These are phyloP conservation scores for Yamadazyma triangularis DNA, from an alignment of 1,139 yeast genomes.

Conservation along the genomic window DNA sequence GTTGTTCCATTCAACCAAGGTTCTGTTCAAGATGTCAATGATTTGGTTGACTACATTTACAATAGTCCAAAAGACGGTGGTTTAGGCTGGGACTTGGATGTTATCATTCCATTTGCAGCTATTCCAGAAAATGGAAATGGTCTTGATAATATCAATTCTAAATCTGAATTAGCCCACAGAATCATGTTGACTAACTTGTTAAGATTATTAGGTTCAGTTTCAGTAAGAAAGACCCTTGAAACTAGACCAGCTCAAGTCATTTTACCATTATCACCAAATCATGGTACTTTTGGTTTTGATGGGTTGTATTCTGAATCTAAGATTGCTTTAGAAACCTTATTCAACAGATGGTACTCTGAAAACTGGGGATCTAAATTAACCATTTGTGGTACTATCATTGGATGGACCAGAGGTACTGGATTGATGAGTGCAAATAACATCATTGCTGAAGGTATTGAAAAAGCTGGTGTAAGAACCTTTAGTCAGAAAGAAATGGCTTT, in stretches of 20 bases:
- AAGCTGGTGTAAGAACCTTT: constrained; percentile 94
- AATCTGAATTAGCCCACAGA: constrained; percentile 96
- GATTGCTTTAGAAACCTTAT: constrained; percentile 87
- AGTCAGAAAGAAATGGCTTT: constrained; percentile 99
- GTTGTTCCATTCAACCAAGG: constrained; percentile 99
- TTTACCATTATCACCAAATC: constrained; percentile 96
- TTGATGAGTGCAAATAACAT: constrained; percentile 96
- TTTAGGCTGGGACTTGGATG: constrained; percentile 97
- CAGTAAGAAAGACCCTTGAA: constrained; percentile 78
- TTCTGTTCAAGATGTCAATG: constrained; percentile 88
- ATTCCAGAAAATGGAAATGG: constrained; percentile 98
- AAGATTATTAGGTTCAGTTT: constrained; percentile 87
- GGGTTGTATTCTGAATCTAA: constrained; percentile 98
- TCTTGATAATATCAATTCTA: constrained; percentile 86
- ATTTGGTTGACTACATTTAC: constrained; percentile 80
- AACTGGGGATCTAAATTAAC: constrained; percentile 94
- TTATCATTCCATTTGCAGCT: constrained; percentile 95
- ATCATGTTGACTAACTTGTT: constrained; percentile 94
- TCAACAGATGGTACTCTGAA: constrained; percentile 99
- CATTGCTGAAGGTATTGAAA: constrained; percentile 96
- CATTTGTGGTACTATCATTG: constrained; percentile 95
- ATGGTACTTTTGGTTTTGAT: constrained; percentile 97
- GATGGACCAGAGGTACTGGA: constrained; percentile 99
- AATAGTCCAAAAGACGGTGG: constrained; percentile 81
- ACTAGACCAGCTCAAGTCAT: constrained; percentile 98